Evolutionary conservation across 2,329 filamentous ascomycete genomes (phyloP).

Genomic region (Exophiala phaeomuriformis): DNA sequence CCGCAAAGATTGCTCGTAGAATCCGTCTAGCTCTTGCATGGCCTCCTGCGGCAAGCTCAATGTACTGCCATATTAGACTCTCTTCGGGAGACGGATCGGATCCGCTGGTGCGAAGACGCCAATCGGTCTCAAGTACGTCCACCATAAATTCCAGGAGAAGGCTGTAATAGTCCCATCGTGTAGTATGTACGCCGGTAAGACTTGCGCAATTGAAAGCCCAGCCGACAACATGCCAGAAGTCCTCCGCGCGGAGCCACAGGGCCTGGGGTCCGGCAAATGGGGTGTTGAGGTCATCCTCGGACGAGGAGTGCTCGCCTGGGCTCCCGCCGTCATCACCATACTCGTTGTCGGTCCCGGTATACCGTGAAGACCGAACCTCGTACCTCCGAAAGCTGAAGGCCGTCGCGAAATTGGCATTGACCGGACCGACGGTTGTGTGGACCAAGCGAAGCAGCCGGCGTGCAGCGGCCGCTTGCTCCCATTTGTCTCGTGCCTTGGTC

Average conservation of each 20-base stretch:
- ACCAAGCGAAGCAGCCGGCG: constrained; percentile 64
- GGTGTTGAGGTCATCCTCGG: constrained; percentile 47
- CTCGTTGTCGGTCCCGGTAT: background rate
- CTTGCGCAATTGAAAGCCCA: constrained; percentile 92
- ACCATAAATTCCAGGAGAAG: constrained; percentile 69
- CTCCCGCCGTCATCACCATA: constrained; percentile 33
- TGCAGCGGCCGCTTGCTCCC: constrained; percentile 58
- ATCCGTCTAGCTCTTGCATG: constrained; percentile 37
- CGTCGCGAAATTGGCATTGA: constrained; percentile 60
- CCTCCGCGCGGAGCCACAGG: constrained; percentile 67
- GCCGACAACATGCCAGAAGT: constrained; percentile 83
- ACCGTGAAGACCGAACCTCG: constrained; percentile 21
- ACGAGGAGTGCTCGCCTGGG: constrained; percentile 23
- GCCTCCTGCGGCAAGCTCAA: constrained; percentile 29
- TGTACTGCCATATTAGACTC: constrained; percentile 40
- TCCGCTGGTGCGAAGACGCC: constrained; percentile 28
- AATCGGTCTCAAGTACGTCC: constrained; percentile 40
- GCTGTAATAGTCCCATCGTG: constrained; percentile 75
- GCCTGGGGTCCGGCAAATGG: constrained; percentile 58
- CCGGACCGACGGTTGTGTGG: constrained; percentile 57
- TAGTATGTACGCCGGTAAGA: constrained; percentile 38
- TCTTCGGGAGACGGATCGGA: constrained; percentile 28
- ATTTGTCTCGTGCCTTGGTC: constrained; percentile 53
- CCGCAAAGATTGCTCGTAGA: constrained; percentile 42
- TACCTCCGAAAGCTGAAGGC: constrained; percentile 61